Evolutionary conservation across 805 yeast genomes (phyloP), one percentile per base, ranked within the genome.

Genomic region (baker's yeast (Saccharomyces cerevisiae)): DNA sequence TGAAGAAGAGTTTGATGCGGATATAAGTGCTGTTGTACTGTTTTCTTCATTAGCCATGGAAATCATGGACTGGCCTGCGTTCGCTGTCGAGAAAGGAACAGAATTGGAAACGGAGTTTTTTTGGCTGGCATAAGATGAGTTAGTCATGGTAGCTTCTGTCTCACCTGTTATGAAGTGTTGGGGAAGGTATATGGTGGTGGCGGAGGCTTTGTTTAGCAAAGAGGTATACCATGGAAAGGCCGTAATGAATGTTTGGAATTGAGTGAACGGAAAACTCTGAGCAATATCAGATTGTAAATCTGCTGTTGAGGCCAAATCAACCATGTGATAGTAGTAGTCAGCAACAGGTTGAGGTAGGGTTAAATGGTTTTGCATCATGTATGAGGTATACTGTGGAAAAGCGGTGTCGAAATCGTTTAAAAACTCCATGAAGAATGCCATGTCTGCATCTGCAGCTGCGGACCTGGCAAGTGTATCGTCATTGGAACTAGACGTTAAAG

Each of bases 211-310:
- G 6, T 56, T 46, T 36, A 68, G 43, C 13, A 67, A 46, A 5
- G 66, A 63, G 3, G 56, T 49, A 50, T 68, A 69, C 71, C 71
- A 68, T 29, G 71, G 70, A 47, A 66, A 66, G 4, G 57, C 55
- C 1, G 75, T 66, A 28, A 70, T 65, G 61, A 73, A 66, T 5
- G 74, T 70, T 36, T 62, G 59, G 53, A 74, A 72, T 4, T 70
- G 72, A 2, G 61, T 53, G 41, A 73, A 73, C 14, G 77, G 76
- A 57, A 73, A 73, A 10, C 60, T 55, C 24, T 51, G 52, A 13
- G 67, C 57, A 30, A 73, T 60, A 50, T 64, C 71, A 5, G 59
- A 49, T 51, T 59, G 50, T 22, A 73, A 49, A 32, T 64, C 61
- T 1, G 61, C 58, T 8, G 66, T 66, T 3, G 64, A 61, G 9